Conservation (phyloP, 1,139 yeast genomes). For the Kazachstania sp. region DNA sequence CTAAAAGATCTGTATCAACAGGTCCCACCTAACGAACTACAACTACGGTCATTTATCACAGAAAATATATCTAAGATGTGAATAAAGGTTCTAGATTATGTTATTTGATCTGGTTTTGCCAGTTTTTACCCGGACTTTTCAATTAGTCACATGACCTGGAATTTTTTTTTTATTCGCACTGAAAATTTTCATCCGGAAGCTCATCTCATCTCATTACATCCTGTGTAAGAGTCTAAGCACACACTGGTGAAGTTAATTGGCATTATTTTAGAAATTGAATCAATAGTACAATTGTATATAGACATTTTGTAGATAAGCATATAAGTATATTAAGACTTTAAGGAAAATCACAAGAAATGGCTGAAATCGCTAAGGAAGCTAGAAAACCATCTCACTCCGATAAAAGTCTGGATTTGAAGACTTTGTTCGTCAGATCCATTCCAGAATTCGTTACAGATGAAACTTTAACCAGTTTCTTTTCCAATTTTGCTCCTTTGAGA, state of each 20-base stretch:
- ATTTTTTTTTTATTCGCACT: not conserved
- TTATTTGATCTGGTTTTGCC: no score
- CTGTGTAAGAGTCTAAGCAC: conserved; percentile 1
- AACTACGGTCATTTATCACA: conserved; percentile 17
- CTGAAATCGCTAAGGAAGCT: conserved; percentile 4
- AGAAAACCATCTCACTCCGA: conserved; percentile 9
- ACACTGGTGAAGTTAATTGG: not conserved
- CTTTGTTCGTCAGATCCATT: conserved; percentile 74
- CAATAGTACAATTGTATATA: no score
- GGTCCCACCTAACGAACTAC: conserved; percentile 25
- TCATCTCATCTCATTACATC: conserved; percentile 6
- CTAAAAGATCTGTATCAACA: conserved; percentile 17
- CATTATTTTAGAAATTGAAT: not conserved
- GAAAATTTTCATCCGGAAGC: not conserved
- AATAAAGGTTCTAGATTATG: no score
- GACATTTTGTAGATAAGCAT: no score
- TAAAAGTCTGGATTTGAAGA: conserved; percentile 39
- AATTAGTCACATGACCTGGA: not conserved
- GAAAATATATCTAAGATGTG: conserved; percentile 16
- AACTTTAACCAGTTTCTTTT: conserved; percentile 71
- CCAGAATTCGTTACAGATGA: conserved; percentile 78
- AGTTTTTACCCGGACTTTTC: not conserved
- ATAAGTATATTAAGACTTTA: not conserved
- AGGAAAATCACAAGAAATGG: conserved; percentile 3
- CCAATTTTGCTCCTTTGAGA: conserved; percentile 88